Evolutionary conservation across 2,329 filamentous ascomycete genomes (phyloP), one percentile per base, ranked within the genome.

Genomic region (Penicillium digitatum): DNA sequence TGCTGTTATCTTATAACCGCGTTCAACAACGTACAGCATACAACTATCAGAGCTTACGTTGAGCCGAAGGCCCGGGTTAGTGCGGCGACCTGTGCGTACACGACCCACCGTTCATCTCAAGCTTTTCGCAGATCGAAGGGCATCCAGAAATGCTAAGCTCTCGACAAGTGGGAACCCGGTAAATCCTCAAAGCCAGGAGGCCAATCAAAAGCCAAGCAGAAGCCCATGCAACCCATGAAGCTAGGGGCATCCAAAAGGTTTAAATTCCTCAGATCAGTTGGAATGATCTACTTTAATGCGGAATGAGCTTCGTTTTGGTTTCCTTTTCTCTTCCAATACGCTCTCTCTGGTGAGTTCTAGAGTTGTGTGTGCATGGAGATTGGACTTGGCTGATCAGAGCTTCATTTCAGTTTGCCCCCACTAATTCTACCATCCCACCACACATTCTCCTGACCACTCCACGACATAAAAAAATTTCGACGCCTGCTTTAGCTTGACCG

Each of bases 81-180:
- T 44, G 37, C 37, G 37, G 53, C 48, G 52, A 45, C 35, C 39
- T 50, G 47, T 40, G 46, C 47, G 31, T 32, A 39, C 38, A 32
- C 40, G 57, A 59, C 55, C 57, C 57, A 59, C 57, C 48, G 51
- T 57, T 59, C 56, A 52, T 52, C 35, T 48, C 32, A 34, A 24
- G 26, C 20, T 40, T 37, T 32, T 22, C 32, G 20, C 32, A 34
- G 48, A 55, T 55, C 52, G n/a, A 50, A 34, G 20, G 22, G 20
- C 22, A 18, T 31, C 22, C 11, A 5, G 4, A 12, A 26, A 16
- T 29, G 14, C 18, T 7, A 46, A 51, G 8, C 39, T 27, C 9
- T 22, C 16, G 16, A 40, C 11, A 31, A 38, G 24, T 29, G 18
- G 10, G 27, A 26, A 26, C 37, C 16, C 5, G 26, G 22, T 8